phyloP scores from a whole-genome alignment of 2,329 filamentous ascomycete species.

The Cordyceps pruinosa region DNA sequence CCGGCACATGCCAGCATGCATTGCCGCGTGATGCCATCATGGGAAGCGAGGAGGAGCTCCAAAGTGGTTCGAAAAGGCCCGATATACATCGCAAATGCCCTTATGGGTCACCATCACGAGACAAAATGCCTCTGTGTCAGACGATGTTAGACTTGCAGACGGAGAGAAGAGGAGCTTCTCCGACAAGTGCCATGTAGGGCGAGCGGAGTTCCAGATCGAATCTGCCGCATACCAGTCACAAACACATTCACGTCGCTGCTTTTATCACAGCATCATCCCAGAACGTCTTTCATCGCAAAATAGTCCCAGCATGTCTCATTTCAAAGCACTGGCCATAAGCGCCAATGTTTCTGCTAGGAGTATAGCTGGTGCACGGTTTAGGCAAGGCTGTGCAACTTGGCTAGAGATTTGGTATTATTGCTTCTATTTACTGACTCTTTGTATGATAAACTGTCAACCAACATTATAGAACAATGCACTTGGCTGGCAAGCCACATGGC shows the following conservation, averaged over 20 bases:
- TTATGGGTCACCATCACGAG: neutral
- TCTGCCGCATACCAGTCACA: neutral
- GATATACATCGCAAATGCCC: neutral
- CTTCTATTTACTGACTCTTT: neutral
- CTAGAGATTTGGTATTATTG: neutral
- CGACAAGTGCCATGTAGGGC: neutral
- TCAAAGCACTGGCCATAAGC: no score
- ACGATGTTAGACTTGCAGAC: neutral
- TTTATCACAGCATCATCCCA: neutral
- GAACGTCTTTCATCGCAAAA: neutral
- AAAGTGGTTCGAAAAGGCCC: neutral
- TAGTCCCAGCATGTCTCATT: no score
- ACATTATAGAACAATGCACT: slow-evolving; percentile 59
- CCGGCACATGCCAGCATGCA: neutral
- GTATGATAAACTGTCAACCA: neutral
- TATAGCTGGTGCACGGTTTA: no score
- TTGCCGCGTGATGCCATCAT: neutral
- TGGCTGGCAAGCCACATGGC: slow-evolving; percentile 69
- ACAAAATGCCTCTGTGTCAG: neutral
- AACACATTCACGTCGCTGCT: neutral
- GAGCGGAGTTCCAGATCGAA: neutral
- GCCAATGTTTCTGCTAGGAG: no score
- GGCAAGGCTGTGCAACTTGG: no score
- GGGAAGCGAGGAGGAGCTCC: neutral
- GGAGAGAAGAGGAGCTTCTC: neutral